These are phyloP conservation scores for Trichophaea hybrida DNA, from an alignment of 2,329 filamentous ascomycete genomes.

Conservation along the genomic window DNA sequence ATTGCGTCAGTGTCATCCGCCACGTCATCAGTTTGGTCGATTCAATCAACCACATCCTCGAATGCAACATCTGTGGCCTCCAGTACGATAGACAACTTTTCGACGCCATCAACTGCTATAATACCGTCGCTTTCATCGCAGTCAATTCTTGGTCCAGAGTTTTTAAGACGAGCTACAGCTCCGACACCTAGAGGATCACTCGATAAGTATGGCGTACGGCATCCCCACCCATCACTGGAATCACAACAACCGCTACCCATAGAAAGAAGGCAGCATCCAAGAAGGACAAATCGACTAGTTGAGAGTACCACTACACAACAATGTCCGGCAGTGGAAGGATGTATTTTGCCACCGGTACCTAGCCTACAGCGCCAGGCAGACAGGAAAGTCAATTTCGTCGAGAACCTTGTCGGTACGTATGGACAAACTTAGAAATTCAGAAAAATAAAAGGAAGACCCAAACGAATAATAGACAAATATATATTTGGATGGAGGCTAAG, in stretches of 20 bases:
- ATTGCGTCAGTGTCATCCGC: conserved; percentile 65
- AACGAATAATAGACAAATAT: conserved; percentile 1
- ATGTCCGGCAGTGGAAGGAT: conserved; percentile 42
- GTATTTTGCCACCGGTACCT: conserved; percentile 43
- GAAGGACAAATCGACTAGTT: conserved; percentile 25
- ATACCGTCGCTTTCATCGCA: conserved; percentile 14
- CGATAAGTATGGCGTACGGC: conserved; percentile 25
- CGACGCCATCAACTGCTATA: conserved; percentile 30
- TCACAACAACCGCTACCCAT: conserved; percentile 38
- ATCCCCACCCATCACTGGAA: conserved; percentile 3
- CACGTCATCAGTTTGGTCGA: conserved; percentile 63
- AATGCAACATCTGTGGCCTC: conserved; percentile 52
- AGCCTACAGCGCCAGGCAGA: conserved; percentile 72
- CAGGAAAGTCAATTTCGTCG: conserved; percentile 88
- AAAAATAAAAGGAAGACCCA: background rate
- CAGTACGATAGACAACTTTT: conserved; percentile 39
- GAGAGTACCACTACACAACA: conserved; percentile 35
- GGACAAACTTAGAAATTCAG: background rate
- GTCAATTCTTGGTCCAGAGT: conserved; percentile 25
- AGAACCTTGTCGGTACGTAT: conserved; percentile 89
- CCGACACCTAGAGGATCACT: conserved; percentile 25
- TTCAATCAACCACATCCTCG: conserved; percentile 54
- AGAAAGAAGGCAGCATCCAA: conserved; percentile 50
- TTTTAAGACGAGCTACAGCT: conserved; percentile 7
- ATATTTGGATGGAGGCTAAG: conserved; percentile 20